phyloP scores from a whole-genome alignment of 2,329 filamentous ascomycete species.

The Aspergillus sclerotialis region DNA sequence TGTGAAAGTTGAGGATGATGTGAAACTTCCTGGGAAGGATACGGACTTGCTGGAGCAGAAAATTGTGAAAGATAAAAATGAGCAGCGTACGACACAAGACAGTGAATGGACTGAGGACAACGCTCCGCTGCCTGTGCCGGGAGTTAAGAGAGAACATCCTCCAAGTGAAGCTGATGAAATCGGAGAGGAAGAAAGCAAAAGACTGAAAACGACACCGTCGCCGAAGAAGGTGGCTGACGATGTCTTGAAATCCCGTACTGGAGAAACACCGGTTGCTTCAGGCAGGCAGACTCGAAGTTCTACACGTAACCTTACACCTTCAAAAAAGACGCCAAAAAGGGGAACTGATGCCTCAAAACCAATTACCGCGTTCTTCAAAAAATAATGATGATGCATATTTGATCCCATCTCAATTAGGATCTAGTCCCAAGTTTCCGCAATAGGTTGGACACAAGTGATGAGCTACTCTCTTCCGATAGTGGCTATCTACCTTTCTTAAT shows the following conservation, averaged over 20 bases:
- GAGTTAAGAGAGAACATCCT: conserved; percentile 44
- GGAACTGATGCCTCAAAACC: conserved; percentile 44
- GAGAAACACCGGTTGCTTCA: conserved; percentile 16
- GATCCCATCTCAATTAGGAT: no score
- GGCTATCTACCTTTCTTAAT: no score
- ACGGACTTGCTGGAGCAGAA: conserved; percentile 29
- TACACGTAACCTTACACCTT: conserved; percentile 47
- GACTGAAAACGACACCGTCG: conserved; percentile 12
- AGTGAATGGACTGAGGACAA: conserved; percentile 45
- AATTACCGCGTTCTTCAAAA: conserved; percentile 45
- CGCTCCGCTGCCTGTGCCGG: conserved; percentile 41
- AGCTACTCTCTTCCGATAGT: no score
- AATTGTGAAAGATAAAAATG: conserved; percentile 8
- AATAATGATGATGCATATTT: conserved; percentile 16
- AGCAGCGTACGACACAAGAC: conserved; percentile 35
- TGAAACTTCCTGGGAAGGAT: conserved; percentile 11
- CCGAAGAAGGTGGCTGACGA: no score
- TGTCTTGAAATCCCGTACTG: no score
- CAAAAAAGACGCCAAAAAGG: conserved; percentile 39
- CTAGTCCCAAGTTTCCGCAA: no score
- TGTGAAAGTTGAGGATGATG: conserved; percentile 20
- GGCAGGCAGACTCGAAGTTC: conserved; percentile 48
- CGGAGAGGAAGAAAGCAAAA: conserved; percentile 14
- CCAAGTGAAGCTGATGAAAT: conserved; percentile 17
- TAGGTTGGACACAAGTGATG: no score